Conservation (phyloP, 306 rosid species). For the Prunus salicina region DNA sequence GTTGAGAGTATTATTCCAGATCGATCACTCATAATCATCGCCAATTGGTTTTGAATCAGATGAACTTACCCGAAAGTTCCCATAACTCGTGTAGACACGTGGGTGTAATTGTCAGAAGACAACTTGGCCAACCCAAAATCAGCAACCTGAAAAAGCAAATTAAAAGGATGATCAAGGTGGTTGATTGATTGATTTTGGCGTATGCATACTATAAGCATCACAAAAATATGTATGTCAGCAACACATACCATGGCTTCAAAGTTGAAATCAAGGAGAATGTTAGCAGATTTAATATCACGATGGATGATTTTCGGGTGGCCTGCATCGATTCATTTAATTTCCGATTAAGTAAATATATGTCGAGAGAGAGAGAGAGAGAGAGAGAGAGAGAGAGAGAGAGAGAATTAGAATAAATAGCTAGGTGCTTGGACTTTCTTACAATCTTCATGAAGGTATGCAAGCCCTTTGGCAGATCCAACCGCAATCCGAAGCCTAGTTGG, state of each 20-base stretch:
- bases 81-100: conserved; percentile 90
- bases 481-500: conserved; percentile 66
- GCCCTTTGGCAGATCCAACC: conserved; percentile 78
- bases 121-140: conserved; percentile 93
- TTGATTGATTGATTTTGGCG: background rate
- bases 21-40: no score
- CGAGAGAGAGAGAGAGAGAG: background rate
- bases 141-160: conserved; percentile 55
- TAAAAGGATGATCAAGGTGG: background rate
- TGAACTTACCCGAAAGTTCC: conserved; percentile 79
- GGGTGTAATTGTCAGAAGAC: conserved; percentile 71
- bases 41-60: no score
- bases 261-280: conserved; percentile 69
- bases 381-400: background rate
- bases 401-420: background rate
- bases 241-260: conserved; percentile 80
- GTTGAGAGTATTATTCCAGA: no score
- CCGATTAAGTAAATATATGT: background rate
- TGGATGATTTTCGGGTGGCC: conserved; percentile 89
- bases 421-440: conserved; percentile 47
- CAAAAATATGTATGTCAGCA: background rate
- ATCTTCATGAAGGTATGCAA: conserved; percentile 85
- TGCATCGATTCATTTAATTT: conserved; percentile 14
- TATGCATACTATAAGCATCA: background rate
- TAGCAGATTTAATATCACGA: conserved; percentile 86